Base-by-base conservation (phyloP, 176 grass and related monocot species). In the Olyra latifolia region DNA sequence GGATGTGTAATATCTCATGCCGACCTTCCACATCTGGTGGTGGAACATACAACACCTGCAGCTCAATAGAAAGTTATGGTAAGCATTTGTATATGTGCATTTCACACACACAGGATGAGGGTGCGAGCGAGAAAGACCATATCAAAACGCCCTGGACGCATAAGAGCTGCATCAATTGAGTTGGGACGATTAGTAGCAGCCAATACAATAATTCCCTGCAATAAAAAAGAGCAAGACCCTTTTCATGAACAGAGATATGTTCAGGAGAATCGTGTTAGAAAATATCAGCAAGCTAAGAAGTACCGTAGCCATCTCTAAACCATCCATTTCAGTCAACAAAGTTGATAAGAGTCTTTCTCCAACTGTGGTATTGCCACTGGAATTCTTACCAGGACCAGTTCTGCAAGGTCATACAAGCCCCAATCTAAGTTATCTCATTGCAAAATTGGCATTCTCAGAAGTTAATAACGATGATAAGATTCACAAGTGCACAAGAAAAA, bases 311-410 rank as follows among this genome's bases (percentile, higher is more conserved):
- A 91, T 59, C 38, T 98, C 95, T 88, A 93, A 87, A 65, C 95
- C 95, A 95, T 93, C 95, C 88, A 98, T 98, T 95, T 91, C 92
- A 0, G 90, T 98, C 84, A 98, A 83, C 68, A 98, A 82, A 62
- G 90, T 95, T 71, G 90, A 91, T 57, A 98, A 87, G 55, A 95
- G 90, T 82, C 90, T 91, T 84, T 95, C 90, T 82, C 95, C 86
- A 87, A 98, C 92, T 32, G 80, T 91, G 58, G 68, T 49, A 79
- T 86, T 91, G 40, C 92, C 86, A 45, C 74, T 79, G 46, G 85
- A 83, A 55, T 71, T 83, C 32, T 82, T 85, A 39, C 55, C 73
- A 77, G 85, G 68, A 62, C 83, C 91, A 59, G 81, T 88, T 83
- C 86, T 94, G 78, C 46, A 88, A 89, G 12, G 61, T 82, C 27